Conservation (phyloP, 441 rosid genomes). For the Arabidopsis hybrid region DNA sequence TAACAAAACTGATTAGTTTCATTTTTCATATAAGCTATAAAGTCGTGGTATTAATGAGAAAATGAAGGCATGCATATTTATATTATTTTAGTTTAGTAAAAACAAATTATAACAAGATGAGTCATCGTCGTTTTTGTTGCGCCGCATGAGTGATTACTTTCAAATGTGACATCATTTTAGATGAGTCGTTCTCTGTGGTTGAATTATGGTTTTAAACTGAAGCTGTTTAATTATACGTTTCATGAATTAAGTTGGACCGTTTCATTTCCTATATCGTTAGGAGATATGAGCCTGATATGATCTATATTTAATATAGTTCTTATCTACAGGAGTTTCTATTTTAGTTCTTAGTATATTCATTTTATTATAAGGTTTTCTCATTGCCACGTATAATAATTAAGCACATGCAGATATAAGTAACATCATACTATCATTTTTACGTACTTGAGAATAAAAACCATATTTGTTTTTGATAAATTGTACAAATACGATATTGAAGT, state of each 20-base stretch:
- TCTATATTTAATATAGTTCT: slow-evolving; percentile 30
- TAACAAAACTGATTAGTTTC: slow-evolving; percentile 12
- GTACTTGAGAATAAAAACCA: not conserved
- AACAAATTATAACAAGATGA: slow-evolving; percentile 14
- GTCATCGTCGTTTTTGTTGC: slow-evolving; percentile 35
- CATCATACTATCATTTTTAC: not conserved
- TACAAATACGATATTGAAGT: no score
- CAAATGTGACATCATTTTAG: slow-evolving; percentile 33
- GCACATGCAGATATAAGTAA: not conserved
- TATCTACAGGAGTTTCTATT: slow-evolving; percentile 22
- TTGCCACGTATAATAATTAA: slow-evolving; percentile 17
- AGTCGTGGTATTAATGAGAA: not conserved
- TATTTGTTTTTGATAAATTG: no score
- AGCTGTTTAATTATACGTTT: not conserved
- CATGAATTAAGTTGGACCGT: slow-evolving; percentile 10
- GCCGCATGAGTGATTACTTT: slow-evolving; percentile 37
- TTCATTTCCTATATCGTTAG: slow-evolving; percentile 29
- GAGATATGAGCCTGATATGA: slow-evolving; percentile 21
- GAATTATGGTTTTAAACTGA: slow-evolving; percentile 10
- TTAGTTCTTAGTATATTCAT: slow-evolving; percentile 4
- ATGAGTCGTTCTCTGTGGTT: slow-evolving; percentile 23
- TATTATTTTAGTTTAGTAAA: not conserved
- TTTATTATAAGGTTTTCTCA: slow-evolving; percentile 24
- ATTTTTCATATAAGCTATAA: not conserved
- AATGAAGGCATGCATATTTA: slow-evolving; percentile 21